Evolutionary conservation across 2,329 filamentous ascomycete genomes (phyloP), one percentile per base, ranked within the genome.

Genomic region (Keithomyces neogunnii): DNA sequence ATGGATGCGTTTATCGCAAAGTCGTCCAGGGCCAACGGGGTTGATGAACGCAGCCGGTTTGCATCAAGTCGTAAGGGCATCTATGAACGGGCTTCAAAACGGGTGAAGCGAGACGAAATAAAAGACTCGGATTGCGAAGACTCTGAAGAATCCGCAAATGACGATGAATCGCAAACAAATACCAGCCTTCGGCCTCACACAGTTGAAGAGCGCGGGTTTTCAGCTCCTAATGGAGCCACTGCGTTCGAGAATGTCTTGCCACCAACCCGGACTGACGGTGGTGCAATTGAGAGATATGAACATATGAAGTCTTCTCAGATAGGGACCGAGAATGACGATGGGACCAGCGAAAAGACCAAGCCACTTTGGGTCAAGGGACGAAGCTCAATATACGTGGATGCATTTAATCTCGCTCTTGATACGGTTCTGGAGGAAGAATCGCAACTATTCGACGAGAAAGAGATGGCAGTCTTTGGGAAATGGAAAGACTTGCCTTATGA

Each of bases 321-420:
- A 3, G 62, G 65, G 45, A 58, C 59, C 2, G 60, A 62, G n/a
- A 61, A 64, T 7, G 19, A 19, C 19, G 62, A 74, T 49, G 67
- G 68, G 3, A 63, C 70, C 8, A 63, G 73, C 7, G 62, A 73
- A 4, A 74, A 77, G 56, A 65, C 51, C 56, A 62, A 54, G 4
- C 58, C 64, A 4, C 47, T 53, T 53, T 96, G 89, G 89, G 69
- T 83, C 4, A 82, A 77, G 60, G 89, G 89, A 0, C 84, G 82
- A 64, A 95, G 85, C 62, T 97, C 91, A 1, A 89, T 99, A 51
- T 99, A 99, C 61, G 89, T 96, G 19, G 93, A 99, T 69, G 93
- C 93, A 1, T 99, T 99, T 74, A 96, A 96, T 62, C 74, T 97
- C 11, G 89, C 92, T 2, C 72, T 99, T 47, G 85, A 92, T 53